Conservation (phyloP, 1,284 basidiomycete genomes). For the Grifola frondosa region DNA sequence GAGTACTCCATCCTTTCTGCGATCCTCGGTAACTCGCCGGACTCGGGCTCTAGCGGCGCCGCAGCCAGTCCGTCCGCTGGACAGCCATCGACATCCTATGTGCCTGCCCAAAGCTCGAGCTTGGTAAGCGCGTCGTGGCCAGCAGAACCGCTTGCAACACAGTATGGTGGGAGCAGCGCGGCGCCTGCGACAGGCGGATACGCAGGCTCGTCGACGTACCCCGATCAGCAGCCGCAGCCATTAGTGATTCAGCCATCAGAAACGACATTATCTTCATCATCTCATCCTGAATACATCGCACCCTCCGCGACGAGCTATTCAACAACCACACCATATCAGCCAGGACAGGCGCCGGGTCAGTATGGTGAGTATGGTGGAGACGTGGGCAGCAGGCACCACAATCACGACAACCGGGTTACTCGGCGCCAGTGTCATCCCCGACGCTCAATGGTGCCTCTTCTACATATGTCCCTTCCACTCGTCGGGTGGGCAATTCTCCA, state of each 20-base stretch:
- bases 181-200: slow-evolving; percentile 7
- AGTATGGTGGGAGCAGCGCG: slow-evolving; percentile 4
- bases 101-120: slow-evolving; percentile 16
- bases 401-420: slow-evolving; percentile 6
- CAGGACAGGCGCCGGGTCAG: slow-evolving; percentile 9
- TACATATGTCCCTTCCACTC: no score
- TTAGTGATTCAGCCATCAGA: slow-evolving; percentile 43
- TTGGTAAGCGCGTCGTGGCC: slow-evolving; percentile 45
- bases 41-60: slow-evolving; percentile 41
- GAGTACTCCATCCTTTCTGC: slow-evolving; percentile 91
- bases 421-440: slow-evolving; percentile 1
- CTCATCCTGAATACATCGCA: slow-evolving; percentile 18
- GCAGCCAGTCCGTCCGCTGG: slow-evolving; percentile 35
- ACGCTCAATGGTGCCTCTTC: no score
- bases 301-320: slow-evolving; percentile 11
- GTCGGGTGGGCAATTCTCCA: no score
- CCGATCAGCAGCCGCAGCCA: slow-evolving; percentile 30
- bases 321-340: slow-evolving; percentile 9
- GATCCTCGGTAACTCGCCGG: slow-evolving; percentile 81
- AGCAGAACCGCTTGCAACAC: slow-evolving; percentile 32
- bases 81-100: slow-evolving; percentile 20
- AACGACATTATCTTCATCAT: slow-evolving; percentile 26
- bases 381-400: slow-evolving; percentile 14
- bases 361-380: slow-evolving; percentile 17
- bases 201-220: slow-evolving; percentile 13